Evolutionary conservation across 129 eudicot genomes (phyloP).

Genomic region (Lactuca saligna): DNA sequence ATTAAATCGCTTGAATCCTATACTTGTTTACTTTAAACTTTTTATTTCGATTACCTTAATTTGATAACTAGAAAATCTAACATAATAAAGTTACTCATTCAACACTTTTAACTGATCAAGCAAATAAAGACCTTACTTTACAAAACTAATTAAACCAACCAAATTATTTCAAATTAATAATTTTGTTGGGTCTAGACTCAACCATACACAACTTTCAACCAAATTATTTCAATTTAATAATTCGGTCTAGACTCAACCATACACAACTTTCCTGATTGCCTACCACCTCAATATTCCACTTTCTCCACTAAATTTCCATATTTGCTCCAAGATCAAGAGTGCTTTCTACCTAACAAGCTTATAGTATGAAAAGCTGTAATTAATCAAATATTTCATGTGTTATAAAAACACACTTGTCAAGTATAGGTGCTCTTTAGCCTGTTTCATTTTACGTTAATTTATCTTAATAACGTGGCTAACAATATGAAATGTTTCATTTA

Average conservation of each 20-base stretch:
- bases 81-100: background rate
- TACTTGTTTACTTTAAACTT: too few species aligned
- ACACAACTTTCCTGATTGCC: conserved; percentile 22
- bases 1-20: too few species aligned
- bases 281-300: conserved; percentile 52
- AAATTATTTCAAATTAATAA: background rate
- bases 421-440: background rate
- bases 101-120: background rate
- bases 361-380: conserved; percentile 4
- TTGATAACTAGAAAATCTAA: too few species aligned
- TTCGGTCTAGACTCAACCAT: background rate
- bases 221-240: background rate
- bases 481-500: background rate
- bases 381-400: background rate
- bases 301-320: conserved; percentile 34
- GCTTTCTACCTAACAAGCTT: conserved; percentile 39
- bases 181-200: background rate
- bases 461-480: background rate
- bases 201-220: background rate
- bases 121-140: background rate
- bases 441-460: background rate
- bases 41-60: too few species aligned
- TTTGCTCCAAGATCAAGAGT: conserved; percentile 23
- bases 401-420: background rate
- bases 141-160: background rate